Conservation (phyloP, 352 stramenopile species). For the Thalassiosira livingstoniorum region DNA sequence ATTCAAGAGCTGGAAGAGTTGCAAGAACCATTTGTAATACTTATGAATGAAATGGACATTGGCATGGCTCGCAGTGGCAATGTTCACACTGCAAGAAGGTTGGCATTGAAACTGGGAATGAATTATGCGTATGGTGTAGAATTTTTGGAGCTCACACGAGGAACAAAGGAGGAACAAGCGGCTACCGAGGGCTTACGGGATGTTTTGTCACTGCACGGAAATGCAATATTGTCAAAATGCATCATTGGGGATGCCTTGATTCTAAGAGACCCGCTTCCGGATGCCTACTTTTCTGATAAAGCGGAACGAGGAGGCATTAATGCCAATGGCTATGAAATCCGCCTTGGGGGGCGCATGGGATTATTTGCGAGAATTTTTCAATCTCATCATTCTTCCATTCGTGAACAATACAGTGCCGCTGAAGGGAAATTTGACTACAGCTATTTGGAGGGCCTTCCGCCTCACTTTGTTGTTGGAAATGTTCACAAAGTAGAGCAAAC, state of each 20-base stretch:
- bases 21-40: slow-evolving; percentile 1
- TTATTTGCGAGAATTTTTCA: slow-evolving; percentile 13
- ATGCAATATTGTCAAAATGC: neutral
- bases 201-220: neutral
- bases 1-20: neutral
- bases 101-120: slow-evolving; percentile 16
- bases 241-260: neutral
- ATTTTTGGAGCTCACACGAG: slow-evolving; percentile 15
- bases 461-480: slow-evolving; percentile 14
- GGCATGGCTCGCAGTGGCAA: slow-evolving; percentile 12
- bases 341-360: slow-evolving; percentile 10
- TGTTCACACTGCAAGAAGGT: slow-evolving; percentile 17
- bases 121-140: slow-evolving; percentile 11
- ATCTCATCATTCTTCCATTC: neutral
- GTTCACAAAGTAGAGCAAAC: slow-evolving; percentile 13
- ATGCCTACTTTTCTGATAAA: slow-evolving; percentile 5
- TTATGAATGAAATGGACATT: slow-evolving; percentile 17
- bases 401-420: neutral
- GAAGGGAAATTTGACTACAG: neutral
- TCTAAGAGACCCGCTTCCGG: neutral
- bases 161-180: slow-evolving; percentile 10
- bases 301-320: neutral
- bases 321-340: slow-evolving; percentile 12
- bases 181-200: neutral
- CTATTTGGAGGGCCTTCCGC: neutral